Conservation (phyloP, 805 yeast species). For the Sungouiozyma intestinalis region DNA sequence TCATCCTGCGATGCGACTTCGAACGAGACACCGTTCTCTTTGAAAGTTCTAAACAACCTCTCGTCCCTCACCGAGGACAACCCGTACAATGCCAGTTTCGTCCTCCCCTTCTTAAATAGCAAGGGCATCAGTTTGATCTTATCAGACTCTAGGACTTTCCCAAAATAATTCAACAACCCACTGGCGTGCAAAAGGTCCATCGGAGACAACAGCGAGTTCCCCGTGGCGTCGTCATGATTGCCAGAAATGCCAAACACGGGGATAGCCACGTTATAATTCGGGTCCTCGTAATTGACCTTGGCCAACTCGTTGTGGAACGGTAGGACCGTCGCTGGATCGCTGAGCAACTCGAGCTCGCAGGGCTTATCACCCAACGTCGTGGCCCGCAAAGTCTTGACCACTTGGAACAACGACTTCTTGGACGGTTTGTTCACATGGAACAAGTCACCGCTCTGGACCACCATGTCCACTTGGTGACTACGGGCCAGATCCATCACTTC, state of each 20-base stretch:
- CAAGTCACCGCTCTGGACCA: constrained; percentile 85
- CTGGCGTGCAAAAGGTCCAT: constrained; percentile 72
- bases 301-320: constrained; percentile 46
- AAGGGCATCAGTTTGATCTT: constrained; percentile 65
- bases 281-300: constrained; percentile 80
- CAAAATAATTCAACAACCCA: constrained; percentile 85
- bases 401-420: constrained; percentile 77
- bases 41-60: constrained; percentile 68
- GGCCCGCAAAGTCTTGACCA: constrained; percentile 56
- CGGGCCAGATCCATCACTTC: constrained; percentile 70
- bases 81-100: constrained; percentile 81
- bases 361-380: constrained; percentile 82
- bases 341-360: constrained; percentile 68
- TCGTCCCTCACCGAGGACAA: constrained; percentile 85
- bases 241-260: constrained; percentile 93
- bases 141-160: constrained; percentile 68
- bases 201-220: constrained; percentile 72
- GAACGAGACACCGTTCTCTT: constrained; percentile 72
- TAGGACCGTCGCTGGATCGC: constrained; percentile 61
- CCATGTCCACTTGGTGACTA: constrained; percentile 70
- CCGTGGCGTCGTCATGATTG: constrained; percentile 94
- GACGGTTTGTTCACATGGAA: constrained; percentile 87
- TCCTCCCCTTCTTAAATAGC: constrained; percentile 68
- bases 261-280: constrained; percentile 75
- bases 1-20: constrained; percentile 50